Conservation (phyloP, 192 early-diverging fungal genomes). For the Coemansia sp. region DNA sequence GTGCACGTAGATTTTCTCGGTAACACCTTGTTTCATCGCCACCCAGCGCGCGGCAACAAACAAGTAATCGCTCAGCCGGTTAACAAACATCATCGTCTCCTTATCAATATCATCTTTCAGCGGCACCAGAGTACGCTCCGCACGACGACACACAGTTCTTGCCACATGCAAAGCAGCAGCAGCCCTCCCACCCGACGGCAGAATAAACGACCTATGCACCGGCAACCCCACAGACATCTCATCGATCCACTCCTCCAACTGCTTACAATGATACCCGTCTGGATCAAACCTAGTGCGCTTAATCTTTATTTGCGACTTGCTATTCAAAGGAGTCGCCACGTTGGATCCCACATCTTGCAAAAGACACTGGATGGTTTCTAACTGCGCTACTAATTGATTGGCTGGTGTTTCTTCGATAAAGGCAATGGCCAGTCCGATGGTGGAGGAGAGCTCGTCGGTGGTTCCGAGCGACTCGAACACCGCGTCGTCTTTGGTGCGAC, state of each 20-base stretch:
- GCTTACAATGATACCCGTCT: slow-evolving; percentile 60
- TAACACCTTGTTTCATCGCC: slow-evolving; percentile 68
- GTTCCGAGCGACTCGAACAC: slow-evolving; percentile 92
- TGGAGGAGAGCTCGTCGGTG: slow-evolving; percentile 82
- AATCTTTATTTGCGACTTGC: slow-evolving; percentile 62
- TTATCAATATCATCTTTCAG: slow-evolving; percentile 58
- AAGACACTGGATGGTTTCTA: slow-evolving; percentile 82
- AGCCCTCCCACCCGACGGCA: slow-evolving; percentile 88
- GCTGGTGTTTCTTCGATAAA: slow-evolving; percentile 26
- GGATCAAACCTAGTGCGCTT: slow-evolving; percentile 77
- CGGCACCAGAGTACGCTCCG: slow-evolving; percentile 80
- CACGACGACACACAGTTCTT: slow-evolving; percentile 80
- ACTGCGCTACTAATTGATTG: slow-evolving; percentile 21
- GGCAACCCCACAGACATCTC: slow-evolving; percentile 69
- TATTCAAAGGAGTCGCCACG: slow-evolving; percentile 79
- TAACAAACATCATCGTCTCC: slow-evolving; percentile 39
- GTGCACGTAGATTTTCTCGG: slow-evolving; percentile 76
- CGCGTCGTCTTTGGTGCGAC: slow-evolving; percentile 81
- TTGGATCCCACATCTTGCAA: slow-evolving; percentile 92
- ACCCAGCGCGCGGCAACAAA: slow-evolving; percentile 86
- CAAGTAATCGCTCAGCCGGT: slow-evolving; percentile 81
- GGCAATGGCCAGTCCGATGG: slow-evolving; percentile 49
- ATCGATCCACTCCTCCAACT: slow-evolving; percentile 88
- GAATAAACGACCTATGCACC: slow-evolving; percentile 78
- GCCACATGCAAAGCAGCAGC: slow-evolving; percentile 82